Conservation (phyloP, 345 rosid species). For the Dovyalis caffra region DNA sequence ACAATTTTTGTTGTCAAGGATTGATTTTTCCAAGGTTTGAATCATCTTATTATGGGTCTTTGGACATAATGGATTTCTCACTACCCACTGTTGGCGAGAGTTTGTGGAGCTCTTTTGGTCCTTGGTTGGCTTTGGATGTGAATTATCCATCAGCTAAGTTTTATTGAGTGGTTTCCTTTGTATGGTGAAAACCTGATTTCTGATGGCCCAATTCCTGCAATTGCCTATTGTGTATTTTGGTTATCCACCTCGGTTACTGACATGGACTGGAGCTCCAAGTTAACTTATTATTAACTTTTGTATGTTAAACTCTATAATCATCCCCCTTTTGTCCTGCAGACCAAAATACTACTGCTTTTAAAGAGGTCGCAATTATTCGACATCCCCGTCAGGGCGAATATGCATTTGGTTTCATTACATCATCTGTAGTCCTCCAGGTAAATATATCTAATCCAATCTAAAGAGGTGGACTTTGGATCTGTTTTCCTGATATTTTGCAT, state of each 20-base stretch:
- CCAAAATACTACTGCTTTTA: conserved; percentile 75
- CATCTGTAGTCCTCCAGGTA: conserved; percentile 79
- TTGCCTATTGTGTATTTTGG: background rate
- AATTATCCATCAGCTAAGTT: background rate
- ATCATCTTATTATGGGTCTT: background rate
- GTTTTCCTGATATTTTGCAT: background rate
- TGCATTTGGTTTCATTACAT: conserved; percentile 87
- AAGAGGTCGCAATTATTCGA: conserved; percentile 81
- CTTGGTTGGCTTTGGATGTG: background rate
- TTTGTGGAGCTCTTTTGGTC: background rate
- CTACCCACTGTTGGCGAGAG: background rate
- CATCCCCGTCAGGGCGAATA: conserved; percentile 91
- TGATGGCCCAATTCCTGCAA: background rate
- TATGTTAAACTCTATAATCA: background rate
- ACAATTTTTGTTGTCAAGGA: too few species aligned
- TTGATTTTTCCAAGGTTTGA: too few species aligned
- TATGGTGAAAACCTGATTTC: background rate
- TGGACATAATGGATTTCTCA: background rate
- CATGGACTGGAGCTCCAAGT: background rate
- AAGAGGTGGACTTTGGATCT: background rate
- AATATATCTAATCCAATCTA: conserved; percentile 25
- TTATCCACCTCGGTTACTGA: background rate
- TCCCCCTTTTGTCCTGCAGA: conserved; percentile 36
- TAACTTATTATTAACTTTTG: background rate
- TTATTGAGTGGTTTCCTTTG: background rate